These are phyloP conservation scores for Aspergillus chevalieri DNA, from an alignment of 2,329 filamentous ascomycete species.

Conservation along the genomic window DNA sequence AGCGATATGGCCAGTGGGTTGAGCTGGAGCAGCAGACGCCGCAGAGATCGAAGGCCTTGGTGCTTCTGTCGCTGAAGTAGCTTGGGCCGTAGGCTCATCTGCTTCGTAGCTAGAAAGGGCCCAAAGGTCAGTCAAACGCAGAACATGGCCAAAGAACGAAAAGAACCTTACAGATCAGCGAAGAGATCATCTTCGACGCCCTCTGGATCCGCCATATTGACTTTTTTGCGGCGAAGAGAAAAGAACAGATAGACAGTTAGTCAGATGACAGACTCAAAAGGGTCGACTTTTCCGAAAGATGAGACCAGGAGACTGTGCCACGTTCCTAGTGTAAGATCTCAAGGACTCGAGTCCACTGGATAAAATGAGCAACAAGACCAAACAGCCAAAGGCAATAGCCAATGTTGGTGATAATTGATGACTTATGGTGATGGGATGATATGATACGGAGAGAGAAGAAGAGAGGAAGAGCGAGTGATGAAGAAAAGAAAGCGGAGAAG, in stretches of 20 bases:
- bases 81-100: conserved; percentile 48
- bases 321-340: background rate
- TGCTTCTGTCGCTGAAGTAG: conserved; percentile 26
- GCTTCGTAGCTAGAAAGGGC: conserved; percentile 56
- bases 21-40: conserved; percentile 23
- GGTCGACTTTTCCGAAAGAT: background rate
- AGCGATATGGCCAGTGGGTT: conserved; percentile 25
- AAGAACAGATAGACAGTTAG: background rate
- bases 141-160: background rate
- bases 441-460: conserved; percentile 5
- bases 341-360: background rate
- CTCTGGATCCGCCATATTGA: conserved; percentile 69
- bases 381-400: background rate
- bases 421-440: background rate
- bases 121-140: conserved; percentile 2
- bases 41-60: conserved; percentile 33
- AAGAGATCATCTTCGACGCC: conserved; percentile 92
- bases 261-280: background rate
- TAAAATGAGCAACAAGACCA: background rate
- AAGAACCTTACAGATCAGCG: conserved; percentile 72
- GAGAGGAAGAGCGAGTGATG: conserved; percentile 11
- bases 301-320: background rate
- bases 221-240: background rate
- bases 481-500: conserved; percentile 15
- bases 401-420: background rate